Percentiles rank a stretch among this genome's conserved stretches.
Conservation (phyloP, 2,329 filamentous ascomycete genomes). For the Hypoxylon sp. region DNA sequence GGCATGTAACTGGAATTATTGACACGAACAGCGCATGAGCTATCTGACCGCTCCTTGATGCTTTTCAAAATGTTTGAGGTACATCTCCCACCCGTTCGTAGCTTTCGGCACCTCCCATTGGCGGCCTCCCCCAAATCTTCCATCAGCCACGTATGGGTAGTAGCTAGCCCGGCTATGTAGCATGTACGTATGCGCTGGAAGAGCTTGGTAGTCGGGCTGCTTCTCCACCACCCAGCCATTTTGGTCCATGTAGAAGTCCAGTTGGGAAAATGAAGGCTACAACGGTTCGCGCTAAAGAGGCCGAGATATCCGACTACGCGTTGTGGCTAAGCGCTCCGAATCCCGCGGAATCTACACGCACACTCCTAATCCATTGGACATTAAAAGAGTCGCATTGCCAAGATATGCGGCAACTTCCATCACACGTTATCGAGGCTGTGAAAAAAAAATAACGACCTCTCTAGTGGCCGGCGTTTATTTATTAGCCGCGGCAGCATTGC, state of each 20-base stretch:
- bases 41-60: conserved; percentile 31
- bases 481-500: conserved; percentile 10
- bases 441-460: conserved; percentile 3
- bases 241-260: conserved; percentile 6
- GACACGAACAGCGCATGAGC: conserved; percentile 17
- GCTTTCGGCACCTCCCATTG: conserved; percentile 28
- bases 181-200: conserved; percentile 29
- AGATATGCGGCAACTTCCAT: conserved; percentile 35
- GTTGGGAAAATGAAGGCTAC: conserved; percentile 7
- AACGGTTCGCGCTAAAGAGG: conserved; percentile 28
- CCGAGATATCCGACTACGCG: conserved; percentile 41
- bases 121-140: conserved; percentile 35
- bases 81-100: conserved; percentile 4
- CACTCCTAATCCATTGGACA: conserved; percentile 28
- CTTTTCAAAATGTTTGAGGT: conserved; percentile 15
- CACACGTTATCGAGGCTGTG: background rate
- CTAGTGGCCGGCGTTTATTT: conserved; percentile 20
- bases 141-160: conserved; percentile 41
- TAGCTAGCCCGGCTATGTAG: conserved; percentile 19
- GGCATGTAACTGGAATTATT: background rate
- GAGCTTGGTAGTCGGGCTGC: background rate
- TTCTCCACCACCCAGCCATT: conserved; percentile 24
- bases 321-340: conserved; percentile 11
- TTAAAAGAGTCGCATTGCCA: conserved; percentile 24
- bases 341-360: conserved; percentile 4